Evolutionary conservation across 2,329 filamentous ascomycete species (phyloP).

Genomic region (Fusarium dlaminii): DNA sequence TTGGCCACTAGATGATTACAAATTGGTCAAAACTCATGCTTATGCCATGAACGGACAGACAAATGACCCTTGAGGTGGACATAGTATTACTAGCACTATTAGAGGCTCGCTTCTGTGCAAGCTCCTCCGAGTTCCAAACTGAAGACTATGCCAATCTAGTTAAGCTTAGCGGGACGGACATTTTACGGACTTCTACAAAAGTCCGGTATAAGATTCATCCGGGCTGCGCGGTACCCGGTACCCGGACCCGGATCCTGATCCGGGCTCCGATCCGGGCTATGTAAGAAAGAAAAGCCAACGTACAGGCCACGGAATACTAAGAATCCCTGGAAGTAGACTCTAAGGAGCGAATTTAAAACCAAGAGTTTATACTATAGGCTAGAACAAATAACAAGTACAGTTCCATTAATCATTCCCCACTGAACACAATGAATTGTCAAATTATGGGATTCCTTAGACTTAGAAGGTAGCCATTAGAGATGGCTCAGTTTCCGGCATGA

Average conservation of each 20-base stretch:
- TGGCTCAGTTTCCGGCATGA: neutral
- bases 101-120: neutral
- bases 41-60: neutral
- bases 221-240: no score
- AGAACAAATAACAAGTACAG: neutral
- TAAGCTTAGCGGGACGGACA: neutral
- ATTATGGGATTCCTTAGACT: neutral
- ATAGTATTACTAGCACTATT: neutral
- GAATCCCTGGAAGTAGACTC: neutral
- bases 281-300: neutral
- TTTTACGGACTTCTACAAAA: neutral
- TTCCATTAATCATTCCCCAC: neutral
- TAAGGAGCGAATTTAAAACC: neutral
- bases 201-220: no score
- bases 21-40: neutral
- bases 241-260: neutral
- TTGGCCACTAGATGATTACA: neutral
- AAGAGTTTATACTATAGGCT: neutral
- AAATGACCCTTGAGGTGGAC: neutral
- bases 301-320: neutral
- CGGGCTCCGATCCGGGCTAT: neutral
- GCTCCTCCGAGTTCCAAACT: neutral
- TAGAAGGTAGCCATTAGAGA: neutral
- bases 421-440: neutral
- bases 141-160: neutral